These are phyloP conservation scores for Hypoxylon subgilvum DNA, from an alignment of 495 filamentous ascomycete genomes.

Conservation along the genomic window DNA sequence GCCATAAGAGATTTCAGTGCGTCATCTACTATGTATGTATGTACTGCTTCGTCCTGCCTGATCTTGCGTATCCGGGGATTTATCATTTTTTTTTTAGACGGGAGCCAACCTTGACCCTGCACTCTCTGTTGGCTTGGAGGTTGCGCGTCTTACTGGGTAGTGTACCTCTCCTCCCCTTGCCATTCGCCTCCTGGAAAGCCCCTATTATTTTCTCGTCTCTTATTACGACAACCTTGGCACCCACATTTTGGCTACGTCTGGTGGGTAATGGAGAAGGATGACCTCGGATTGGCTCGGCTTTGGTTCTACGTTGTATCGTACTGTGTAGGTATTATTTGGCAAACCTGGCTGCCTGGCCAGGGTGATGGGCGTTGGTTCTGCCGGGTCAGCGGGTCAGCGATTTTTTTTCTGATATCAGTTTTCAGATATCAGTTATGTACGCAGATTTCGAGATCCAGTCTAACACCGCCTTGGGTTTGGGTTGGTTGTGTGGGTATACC, in stretches of 20 bases:
- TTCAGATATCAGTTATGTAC: constrained; percentile 28
- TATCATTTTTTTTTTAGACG: no score
- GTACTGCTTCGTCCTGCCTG: constrained; percentile 11
- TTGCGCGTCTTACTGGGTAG: background rate
- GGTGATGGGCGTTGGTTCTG: constrained; percentile 9
- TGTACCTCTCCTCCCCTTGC: background rate
- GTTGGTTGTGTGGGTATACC: background rate
- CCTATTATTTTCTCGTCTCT: constrained; percentile 1
- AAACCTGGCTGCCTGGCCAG: background rate
- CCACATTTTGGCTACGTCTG: constrained; percentile 13
- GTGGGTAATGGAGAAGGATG: background rate
- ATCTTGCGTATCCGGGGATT: constrained; percentile 18
- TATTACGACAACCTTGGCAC: constrained; percentile 24
- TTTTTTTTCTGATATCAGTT: constrained; percentile 21
- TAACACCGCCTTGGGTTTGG: constrained; percentile 7
- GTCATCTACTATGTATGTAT: constrained; percentile 27
- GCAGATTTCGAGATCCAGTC: constrained; percentile 34
- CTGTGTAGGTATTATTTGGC: constrained; percentile 1
- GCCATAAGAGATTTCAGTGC: background rate
- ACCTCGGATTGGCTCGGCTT: constrained; percentile 23
- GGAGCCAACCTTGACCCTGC: background rate
- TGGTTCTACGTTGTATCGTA: constrained; percentile 5
- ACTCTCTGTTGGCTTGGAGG: no score
- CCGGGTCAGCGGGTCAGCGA: constrained; percentile 22
- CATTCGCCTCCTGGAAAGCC: background rate